These are phyloP conservation scores for Talaromyces atroroseus DNA, from an alignment of 2,329 filamentous ascomycete genomes.

Conservation along the genomic window DNA sequence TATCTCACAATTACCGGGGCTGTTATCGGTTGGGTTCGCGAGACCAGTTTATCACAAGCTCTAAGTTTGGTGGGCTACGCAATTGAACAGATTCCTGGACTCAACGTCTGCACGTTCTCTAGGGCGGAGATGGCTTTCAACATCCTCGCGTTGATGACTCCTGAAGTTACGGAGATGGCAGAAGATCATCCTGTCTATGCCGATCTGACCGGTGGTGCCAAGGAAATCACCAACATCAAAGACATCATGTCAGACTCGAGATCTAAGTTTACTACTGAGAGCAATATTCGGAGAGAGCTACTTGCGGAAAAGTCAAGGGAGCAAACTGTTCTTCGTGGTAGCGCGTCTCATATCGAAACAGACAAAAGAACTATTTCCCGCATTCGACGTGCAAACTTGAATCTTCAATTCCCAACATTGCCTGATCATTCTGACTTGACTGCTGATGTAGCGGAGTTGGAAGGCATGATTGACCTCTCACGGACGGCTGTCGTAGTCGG, in stretches of 20 bases:
- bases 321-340: slow-evolving; percentile 95
- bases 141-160: slow-evolving; percentile 89
- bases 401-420: slow-evolving; percentile 86
- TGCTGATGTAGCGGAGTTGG: slow-evolving; percentile 80
- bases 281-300: slow-evolving; percentile 85
- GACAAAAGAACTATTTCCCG: slow-evolving; percentile 79
- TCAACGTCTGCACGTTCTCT: slow-evolving; percentile 95
- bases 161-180: slow-evolving; percentile 87
- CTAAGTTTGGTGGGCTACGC: slow-evolving; percentile 98
- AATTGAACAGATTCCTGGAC: slow-evolving; percentile 65
- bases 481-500: slow-evolving; percentile 97
- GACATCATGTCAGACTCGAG: slow-evolving; percentile 88
- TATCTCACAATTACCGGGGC: slow-evolving; percentile 98
- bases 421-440: slow-evolving; percentile 85
- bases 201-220: slow-evolving; percentile 92
- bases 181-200: slow-evolving; percentile 93
- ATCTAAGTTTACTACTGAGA: slow-evolving; percentile 90
- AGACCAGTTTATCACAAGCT: slow-evolving; percentile 92
- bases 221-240: slow-evolving; percentile 95
- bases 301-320: slow-evolving; percentile 93
- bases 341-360: slow-evolving; percentile 59
- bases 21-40: slow-evolving; percentile 98
- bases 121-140: slow-evolving; percentile 99
- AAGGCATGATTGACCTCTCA: slow-evolving; percentile 97
- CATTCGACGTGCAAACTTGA: slow-evolving; percentile 93